Percentiles rank a stretch among this genome's conserved stretches.
Evolutionary conservation across 352 stramenopile genomes (phyloP).

Genomic region (Phytophthora fragariae): DNA sequence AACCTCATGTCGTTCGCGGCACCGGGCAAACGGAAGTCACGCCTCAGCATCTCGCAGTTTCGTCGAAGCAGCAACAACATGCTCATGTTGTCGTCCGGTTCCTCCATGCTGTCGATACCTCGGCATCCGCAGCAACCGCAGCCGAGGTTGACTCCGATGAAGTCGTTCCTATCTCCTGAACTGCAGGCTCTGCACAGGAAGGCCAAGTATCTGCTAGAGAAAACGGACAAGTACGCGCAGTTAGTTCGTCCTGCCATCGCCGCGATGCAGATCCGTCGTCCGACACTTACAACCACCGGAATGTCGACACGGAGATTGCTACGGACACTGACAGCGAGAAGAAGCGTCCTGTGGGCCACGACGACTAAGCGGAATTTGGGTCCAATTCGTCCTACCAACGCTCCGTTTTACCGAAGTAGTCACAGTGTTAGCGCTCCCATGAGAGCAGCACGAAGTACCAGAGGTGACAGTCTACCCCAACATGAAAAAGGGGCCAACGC

Average conservation of each 20-base stretch:
- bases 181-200: neutral
- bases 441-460: neutral
- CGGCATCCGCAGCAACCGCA: neutral
- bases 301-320: neutral
- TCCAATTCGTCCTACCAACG: neutral
- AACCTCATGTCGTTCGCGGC: neutral
- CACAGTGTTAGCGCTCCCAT: neutral
- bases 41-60: neutral
- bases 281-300: neutral
- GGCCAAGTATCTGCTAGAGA: constrained; percentile 1
- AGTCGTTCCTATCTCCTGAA: neutral
- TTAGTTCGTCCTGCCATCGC: neutral
- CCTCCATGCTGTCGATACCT: constrained; percentile 1
- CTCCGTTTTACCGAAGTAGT: neutral
- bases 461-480: neutral
- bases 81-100: neutral
- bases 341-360: neutral
- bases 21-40: neutral
- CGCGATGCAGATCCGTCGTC: neutral
- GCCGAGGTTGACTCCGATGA: neutral
- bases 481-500: neutral
- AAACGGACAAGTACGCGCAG: neutral
- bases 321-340: neutral
- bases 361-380: neutral
- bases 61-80: neutral